A percentile compares a stretch with the other conserved stretches of the same genome.
Conservation (phyloP, 2,329 filamentous ascomycete species). For the Sporothrix curviconia region DNA sequence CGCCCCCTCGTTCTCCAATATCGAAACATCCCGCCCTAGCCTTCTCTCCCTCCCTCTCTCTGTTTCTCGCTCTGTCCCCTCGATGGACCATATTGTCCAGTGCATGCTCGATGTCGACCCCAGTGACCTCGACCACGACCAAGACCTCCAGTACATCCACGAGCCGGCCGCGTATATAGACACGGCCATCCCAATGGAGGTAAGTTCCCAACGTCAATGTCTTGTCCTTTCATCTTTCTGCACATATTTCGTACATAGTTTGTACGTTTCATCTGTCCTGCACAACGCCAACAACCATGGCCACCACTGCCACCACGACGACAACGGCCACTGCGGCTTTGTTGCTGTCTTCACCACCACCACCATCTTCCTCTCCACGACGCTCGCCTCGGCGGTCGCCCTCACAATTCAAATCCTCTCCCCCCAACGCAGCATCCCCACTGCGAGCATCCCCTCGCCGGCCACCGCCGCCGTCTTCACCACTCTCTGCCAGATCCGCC, state of each 20-base stretch:
- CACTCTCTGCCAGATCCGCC: background rate
- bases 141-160: background rate
- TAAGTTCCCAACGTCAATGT: slow-evolving; percentile 9
- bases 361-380: slow-evolving; percentile 11
- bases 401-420: no score
- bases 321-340: background rate
- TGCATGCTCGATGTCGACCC: slow-evolving; percentile 47
- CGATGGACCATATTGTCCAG: slow-evolving; percentile 57
- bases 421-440: no score
- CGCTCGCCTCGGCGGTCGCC: background rate
- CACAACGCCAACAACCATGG: no score
- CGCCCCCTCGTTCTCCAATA: no score
- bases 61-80: background rate
- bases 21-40: background rate
- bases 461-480: background rate
- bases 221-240: slow-evolving; percentile 3
- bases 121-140: slow-evolving; percentile 29
- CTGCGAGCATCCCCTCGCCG: background rate
- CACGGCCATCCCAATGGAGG: background rate
- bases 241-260: no score
- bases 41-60: background rate
- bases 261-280: no score
- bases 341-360: no score
- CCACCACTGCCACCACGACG: background rate
- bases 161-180: slow-evolving; percentile 3